Evolutionary conservation across 2,329 filamentous ascomycete species (phyloP), one percentile per base, ranked within the genome.

Genomic region (Neurospora sp.): DNA sequence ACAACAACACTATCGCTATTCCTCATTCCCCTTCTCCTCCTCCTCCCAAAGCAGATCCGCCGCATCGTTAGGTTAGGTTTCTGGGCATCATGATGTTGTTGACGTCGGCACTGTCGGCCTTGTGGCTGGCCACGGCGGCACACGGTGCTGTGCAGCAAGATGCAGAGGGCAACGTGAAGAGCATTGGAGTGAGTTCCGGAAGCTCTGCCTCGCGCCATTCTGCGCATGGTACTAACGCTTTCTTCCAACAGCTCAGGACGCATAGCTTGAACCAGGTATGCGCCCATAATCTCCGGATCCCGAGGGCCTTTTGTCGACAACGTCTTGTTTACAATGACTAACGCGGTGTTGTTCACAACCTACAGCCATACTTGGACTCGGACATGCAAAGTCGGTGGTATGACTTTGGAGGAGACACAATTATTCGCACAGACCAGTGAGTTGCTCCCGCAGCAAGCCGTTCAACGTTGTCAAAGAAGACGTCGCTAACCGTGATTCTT

Each of bases 371-470:
- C 82, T 89, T 99, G 76, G 96, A 99, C 83, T 96, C 93, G 72
- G 96, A 98, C 81, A 94, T 98, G 90, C 92, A 96, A 83, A 97
- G 92, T 83, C 91, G 96, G 79, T 99, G 96, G 95, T 99, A 95
- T 82, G 96, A 99, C 83, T 99, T 96, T 87, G 96, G 96, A 79
- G 96, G 95, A 78, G 93, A 97, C 83, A 93, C 95, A 52, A 90
- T 99, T 76, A 87, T 97, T 77, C 84, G 88, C 76, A 89, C 88
- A 74, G 88, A 90, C 79, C 86, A 86, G 88, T 90, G 88, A 73
- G 86, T 81, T 68, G 66, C 73, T 69, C 72, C 28, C 28, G 28
- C 28, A 28, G 28, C 28, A 28, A 28, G 28, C 28, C 28, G 28
- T 38, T 67, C 6, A 8, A 57, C 36, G 33, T 23, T 15, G 33